A percentile compares a stretch with the other conserved stretches of the same genome.
Conservation (phyloP, 2,329 filamentous ascomycete genomes). For the Aaosphaeria pasadenensis region DNA sequence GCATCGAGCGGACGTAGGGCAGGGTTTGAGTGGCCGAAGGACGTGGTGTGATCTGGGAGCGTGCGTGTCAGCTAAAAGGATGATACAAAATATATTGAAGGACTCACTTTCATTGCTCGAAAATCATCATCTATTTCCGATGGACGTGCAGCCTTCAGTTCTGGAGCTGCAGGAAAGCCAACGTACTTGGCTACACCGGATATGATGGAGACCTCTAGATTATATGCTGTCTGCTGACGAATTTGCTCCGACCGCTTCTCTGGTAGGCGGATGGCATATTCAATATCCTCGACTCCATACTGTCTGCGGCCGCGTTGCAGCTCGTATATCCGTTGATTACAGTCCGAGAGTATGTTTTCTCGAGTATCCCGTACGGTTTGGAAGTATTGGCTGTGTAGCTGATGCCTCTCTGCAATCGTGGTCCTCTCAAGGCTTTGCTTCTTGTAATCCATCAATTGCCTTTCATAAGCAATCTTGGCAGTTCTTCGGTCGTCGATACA, state of each 20-base stretch:
- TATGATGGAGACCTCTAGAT: conserved; percentile 88
- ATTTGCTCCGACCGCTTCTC: conserved; percentile 74
- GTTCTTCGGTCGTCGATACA: conserved; percentile 79
- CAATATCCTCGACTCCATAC: conserved; percentile 72
- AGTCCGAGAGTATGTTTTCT: conserved; percentile 72
- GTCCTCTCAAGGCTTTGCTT: conserved; percentile 66
- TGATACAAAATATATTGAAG: background rate
- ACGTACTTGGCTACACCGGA: conserved; percentile 91
- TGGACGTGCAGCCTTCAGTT: conserved; percentile 68
- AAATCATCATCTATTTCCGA: conserved; percentile 83
- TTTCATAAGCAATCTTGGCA: conserved; percentile 74
- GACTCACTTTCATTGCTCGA: conserved; percentile 80
- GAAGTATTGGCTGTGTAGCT: conserved; percentile 87
- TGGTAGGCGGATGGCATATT: conserved; percentile 80
- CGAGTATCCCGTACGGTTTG: conserved; percentile 81
- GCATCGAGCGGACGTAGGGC: conserved; percentile 29
- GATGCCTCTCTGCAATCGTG: conserved; percentile 76
- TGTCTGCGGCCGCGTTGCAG: conserved; percentile 86
- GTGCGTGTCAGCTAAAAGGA: conserved; percentile 1
- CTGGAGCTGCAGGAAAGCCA: conserved; percentile 92
- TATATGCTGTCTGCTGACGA: conserved; percentile 84
- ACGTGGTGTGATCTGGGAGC: conserved; percentile 31
- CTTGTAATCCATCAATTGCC: conserved; percentile 70
- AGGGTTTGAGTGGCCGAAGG: conserved; percentile 18
- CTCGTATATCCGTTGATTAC: conserved; percentile 88